phyloP scores from a whole-genome alignment of 2,329 filamentous ascomycete genomes.

The Polytolypa hystricis region DNA sequence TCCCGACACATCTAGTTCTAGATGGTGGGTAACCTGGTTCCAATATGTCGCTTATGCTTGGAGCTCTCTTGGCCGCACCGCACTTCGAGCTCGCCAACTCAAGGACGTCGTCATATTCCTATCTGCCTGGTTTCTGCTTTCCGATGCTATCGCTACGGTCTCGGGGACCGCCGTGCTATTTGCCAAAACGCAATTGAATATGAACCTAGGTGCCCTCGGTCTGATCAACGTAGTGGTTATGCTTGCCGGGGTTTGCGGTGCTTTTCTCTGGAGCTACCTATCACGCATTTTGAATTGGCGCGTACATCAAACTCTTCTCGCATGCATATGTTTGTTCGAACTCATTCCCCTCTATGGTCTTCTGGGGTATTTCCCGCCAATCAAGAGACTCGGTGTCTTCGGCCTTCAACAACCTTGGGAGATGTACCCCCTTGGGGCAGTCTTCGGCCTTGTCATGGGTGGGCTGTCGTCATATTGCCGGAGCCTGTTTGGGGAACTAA shows the following conservation, averaged over 20 bases:
- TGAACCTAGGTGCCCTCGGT: conserved; percentile 77
- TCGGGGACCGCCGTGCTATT: conserved; percentile 91
- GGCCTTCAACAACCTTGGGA: conserved; percentile 94
- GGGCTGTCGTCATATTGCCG: conserved; percentile 86
- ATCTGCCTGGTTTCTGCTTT: conserved; percentile 85
- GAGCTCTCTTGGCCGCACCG: conserved; percentile 71
- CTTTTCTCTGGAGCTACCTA: conserved; percentile 77
- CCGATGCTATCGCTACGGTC: conserved; percentile 87
- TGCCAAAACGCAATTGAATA: conserved; percentile 83
- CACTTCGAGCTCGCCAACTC: conserved; percentile 60
- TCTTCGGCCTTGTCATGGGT: conserved; percentile 92
- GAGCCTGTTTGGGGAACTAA: conserved; percentile 82
- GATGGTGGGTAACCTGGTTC: conserved; percentile 44
- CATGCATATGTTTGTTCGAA: conserved; percentile 85
- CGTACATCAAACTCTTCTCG: conserved; percentile 79
- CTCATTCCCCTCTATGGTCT: conserved; percentile 87
- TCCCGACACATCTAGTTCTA: conserved; percentile 28
- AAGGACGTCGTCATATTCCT: conserved; percentile 79
- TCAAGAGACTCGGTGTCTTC: conserved; percentile 61
- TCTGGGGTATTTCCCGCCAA: conserved; percentile 71
- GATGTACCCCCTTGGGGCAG: conserved; percentile 83
- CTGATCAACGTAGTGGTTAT: conserved; percentile 93
- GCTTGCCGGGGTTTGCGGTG: conserved; percentile 69
- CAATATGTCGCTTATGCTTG: conserved; percentile 74
- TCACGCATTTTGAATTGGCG: conserved; percentile 58